A percentile compares a stretch with the other conserved stretches of the same genome.
These are phyloP conservation scores for Chytridiales sp. DNA, from an alignment of 371 early-diverging fungal species.

Conservation along the genomic window DNA sequence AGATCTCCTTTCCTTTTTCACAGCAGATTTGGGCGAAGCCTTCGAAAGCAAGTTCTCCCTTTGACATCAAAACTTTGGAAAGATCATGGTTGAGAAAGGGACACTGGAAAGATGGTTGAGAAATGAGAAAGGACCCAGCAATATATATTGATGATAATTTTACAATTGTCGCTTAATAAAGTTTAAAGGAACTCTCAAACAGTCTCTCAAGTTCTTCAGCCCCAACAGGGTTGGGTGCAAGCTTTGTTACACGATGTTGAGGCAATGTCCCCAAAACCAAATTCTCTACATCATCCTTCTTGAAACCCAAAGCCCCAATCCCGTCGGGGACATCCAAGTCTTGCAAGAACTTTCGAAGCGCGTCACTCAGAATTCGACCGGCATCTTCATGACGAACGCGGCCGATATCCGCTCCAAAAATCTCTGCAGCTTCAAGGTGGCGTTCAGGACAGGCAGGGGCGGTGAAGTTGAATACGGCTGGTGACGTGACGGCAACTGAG, in stretches of 20 bases:
- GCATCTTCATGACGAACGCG: conserved; percentile 69
- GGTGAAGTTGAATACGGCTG: conserved; percentile 87
- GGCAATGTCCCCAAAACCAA: conserved; percentile 86
- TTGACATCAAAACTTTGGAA: too few species aligned
- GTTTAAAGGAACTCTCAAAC: conserved; percentile 67
- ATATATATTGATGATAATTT: too few species aligned
- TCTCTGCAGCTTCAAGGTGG: conserved; percentile 78
- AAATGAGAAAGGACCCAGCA: too few species aligned
- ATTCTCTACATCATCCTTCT: conserved; percentile 64
- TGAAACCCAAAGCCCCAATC: conserved; percentile 76
- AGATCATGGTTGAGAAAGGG: too few species aligned
- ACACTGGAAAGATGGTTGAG: too few species aligned
- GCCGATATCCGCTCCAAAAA: conserved; percentile 74
- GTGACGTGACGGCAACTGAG: conserved; percentile 85
- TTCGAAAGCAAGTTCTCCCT: too few species aligned
- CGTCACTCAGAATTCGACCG: conserved; percentile 75
- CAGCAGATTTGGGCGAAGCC: too few species aligned
- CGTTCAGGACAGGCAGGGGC: conserved; percentile 77
- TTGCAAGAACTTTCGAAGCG: conserved; percentile 71
- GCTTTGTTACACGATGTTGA: conserved; percentile 88
- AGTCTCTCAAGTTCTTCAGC: conserved; percentile 65
- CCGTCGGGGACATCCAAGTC: conserved; percentile 81
- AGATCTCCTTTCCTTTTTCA: too few species aligned
- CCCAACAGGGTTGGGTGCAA: conserved; percentile 75
- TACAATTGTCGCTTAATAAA: conserved; percentile 54